Evolutionary conservation across 2,329 filamentous ascomycete species (phyloP).

Genomic region (Aspergillus brunneoviolaceus): DNA sequence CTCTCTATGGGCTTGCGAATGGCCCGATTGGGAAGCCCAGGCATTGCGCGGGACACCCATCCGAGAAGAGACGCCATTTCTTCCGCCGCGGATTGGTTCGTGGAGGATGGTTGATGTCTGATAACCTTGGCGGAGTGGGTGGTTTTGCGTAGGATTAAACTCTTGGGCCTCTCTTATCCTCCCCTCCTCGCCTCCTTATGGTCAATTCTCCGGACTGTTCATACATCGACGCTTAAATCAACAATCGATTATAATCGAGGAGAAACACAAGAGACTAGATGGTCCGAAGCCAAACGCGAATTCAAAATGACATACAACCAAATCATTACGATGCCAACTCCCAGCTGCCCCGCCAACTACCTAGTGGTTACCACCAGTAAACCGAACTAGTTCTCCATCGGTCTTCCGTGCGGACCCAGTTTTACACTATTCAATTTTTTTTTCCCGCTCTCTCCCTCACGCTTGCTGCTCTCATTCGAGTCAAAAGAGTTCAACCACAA

Average conservation of each 20-base stretch:
- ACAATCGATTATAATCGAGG: no score
- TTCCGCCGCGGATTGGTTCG: neutral
- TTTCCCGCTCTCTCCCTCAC: constrained; percentile 18
- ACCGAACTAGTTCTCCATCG: constrained; percentile 13
- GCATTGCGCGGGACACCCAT: no score
- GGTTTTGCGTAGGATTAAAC: neutral
- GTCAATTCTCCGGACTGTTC: neutral
- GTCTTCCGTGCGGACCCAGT: constrained; percentile 14
- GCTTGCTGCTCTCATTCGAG: constrained; percentile 10
- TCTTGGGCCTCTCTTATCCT: neutral
- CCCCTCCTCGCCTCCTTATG: neutral
- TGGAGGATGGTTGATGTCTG: neutral
- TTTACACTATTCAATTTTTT: constrained; percentile 16
- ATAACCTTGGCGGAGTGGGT: no score
- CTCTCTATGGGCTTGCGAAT: no score
- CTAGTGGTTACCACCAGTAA: neutral
- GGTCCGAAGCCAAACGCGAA: neutral
- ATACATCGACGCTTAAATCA: no score
- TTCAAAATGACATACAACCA: neutral
- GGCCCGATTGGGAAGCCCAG: neutral
- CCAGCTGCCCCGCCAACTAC: constrained; percentile 16
- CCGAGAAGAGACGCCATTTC: neutral
- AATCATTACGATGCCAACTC: constrained; percentile 15
- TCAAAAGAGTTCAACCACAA: neutral
- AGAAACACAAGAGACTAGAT: neutral